A percentile compares a stretch with the other conserved stretches of the same genome.
phyloP scores from a whole-genome alignment of 495 filamentous ascomycete genomes.

The Penicillium canescens region DNA sequence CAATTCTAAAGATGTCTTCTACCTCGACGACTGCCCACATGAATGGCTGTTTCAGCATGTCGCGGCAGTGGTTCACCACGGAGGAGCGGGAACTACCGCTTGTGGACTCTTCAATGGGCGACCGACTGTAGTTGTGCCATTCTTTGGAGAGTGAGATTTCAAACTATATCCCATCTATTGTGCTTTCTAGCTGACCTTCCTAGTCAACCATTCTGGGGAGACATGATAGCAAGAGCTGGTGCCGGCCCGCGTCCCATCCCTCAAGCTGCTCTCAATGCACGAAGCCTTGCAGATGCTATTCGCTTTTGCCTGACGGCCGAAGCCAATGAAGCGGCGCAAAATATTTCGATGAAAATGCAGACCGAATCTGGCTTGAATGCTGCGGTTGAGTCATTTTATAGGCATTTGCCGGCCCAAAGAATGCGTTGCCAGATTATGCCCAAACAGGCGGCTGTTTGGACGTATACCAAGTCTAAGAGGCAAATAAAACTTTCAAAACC shows the following conservation, averaged over 20 bases:
- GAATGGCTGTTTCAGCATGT: slow-evolving; percentile 66
- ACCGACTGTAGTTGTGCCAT: slow-evolving; percentile 61
- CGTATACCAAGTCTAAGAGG: slow-evolving; percentile 39
- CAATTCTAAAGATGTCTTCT: slow-evolving; percentile 42
- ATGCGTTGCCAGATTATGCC: slow-evolving; percentile 70
- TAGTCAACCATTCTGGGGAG: slow-evolving; percentile 75
- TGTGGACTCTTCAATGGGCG: slow-evolving; percentile 52
- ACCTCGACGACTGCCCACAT: slow-evolving; percentile 59
- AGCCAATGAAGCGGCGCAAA: slow-evolving; percentile 52
- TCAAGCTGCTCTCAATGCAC: slow-evolving; percentile 60
- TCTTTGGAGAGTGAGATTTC: slow-evolving; percentile 56
- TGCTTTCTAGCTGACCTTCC: slow-evolving; percentile 15
- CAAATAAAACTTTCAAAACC: neutral
- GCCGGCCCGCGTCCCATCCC: slow-evolving; percentile 64
- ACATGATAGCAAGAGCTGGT: slow-evolving; percentile 61
- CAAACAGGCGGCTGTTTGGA: slow-evolving; percentile 67
- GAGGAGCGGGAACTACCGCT: slow-evolving; percentile 62
- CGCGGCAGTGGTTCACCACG: slow-evolving; percentile 59
- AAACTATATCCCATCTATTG: neutral
- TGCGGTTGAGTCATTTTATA: slow-evolving; percentile 68
- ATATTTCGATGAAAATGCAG: slow-evolving; percentile 61
- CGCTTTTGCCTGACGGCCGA: slow-evolving; percentile 59
- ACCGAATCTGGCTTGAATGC: slow-evolving; percentile 71
- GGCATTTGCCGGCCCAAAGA: slow-evolving; percentile 55
- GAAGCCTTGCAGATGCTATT: slow-evolving; percentile 70